Percentiles rank a stretch among this genome's conserved stretches.
Evolutionary conservation across 192 early-diverging fungal genomes (phyloP).

Genomic region (Helicostylum pulchrum): DNA sequence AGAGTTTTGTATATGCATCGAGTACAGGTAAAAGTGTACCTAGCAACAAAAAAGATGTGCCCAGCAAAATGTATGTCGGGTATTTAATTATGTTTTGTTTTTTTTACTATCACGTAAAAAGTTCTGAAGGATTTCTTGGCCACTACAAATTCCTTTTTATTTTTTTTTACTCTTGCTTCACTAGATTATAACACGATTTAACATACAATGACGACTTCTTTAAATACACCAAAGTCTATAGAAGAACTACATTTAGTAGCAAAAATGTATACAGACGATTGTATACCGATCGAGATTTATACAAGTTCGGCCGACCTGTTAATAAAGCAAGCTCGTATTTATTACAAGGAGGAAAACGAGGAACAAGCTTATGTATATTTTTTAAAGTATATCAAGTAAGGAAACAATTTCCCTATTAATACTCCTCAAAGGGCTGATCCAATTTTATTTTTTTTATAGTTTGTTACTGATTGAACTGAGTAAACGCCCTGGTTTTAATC

Average conservation of each 20-base stretch:
- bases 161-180: too few species aligned
- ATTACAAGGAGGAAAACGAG: constrained; percentile 60
- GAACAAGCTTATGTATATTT: constrained; percentile 70
- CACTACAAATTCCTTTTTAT: too few species aligned
- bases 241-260: constrained; percentile 36
- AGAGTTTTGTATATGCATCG: too few species aligned
- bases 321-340: constrained; percentile 53
- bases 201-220: too few species aligned
- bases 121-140: too few species aligned
- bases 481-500: constrained; percentile 53
- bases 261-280: constrained; percentile 27
- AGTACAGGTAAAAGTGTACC: too few species aligned
- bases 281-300: constrained; percentile 43
- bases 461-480: constrained; percentile 57
- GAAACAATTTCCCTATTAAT: neutral
- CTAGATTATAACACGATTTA: too few species aligned
- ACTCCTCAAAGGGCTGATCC: neutral
- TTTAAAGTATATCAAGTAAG: constrained; percentile 59
- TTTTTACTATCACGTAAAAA: too few species aligned
- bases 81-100: too few species aligned
- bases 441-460: constrained; percentile 28
- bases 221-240: constrained; percentile 19
- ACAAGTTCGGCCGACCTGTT: constrained; percentile 44
- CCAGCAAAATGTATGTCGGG: too few species aligned
- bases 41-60: too few species aligned